A percentile compares a stretch with the other conserved stretches of the same genome.
These are phyloP conservation scores for Aureobasidium sp. DNA, from an alignment of 2,329 filamentous ascomycete species.

Conservation along the genomic window DNA sequence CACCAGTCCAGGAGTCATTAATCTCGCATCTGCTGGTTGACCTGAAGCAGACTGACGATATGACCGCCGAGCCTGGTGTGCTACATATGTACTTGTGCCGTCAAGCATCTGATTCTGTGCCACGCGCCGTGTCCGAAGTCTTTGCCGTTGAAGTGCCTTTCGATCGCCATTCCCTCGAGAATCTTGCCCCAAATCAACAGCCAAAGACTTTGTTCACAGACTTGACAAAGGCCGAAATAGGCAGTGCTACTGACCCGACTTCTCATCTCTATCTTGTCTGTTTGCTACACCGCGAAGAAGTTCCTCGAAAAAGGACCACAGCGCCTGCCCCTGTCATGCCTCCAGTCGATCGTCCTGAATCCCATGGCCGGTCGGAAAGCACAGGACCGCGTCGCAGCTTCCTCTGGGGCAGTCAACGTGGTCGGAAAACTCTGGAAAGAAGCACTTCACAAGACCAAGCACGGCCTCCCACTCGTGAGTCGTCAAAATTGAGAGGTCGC, in stretches of 20 bases:
- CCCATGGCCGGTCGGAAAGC: constrained; percentile 1
- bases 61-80: constrained; percentile 66
- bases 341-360: background rate
- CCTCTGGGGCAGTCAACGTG: constrained; percentile 61
- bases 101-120: constrained; percentile 56
- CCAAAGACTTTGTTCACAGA: constrained; percentile 85
- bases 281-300: constrained; percentile 61
- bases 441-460: background rate
- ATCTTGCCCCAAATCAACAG: constrained; percentile 57
- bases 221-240: constrained; percentile 67
- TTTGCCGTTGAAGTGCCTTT: constrained; percentile 73
- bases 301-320: constrained; percentile 17
- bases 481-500: constrained; percentile 15
- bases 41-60: constrained; percentile 72
- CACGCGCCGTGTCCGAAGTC: constrained; percentile 70
- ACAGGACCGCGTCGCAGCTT: constrained; percentile 38
- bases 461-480: constrained; percentile 12
- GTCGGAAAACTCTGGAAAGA: constrained; percentile 33
- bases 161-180: constrained; percentile 59
- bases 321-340: background rate
- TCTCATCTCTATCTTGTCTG: constrained; percentile 77
- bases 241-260: constrained; percentile 56
- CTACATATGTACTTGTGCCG: constrained; percentile 72
- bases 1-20: constrained; percentile 60
- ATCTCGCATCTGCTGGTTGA: constrained; percentile 79